A percentile compares a stretch with the other conserved stretches of the same genome.
phyloP scores from a whole-genome alignment of 371 early-diverging fungal species.

The Syncephalastrum contaminatum region DNA sequence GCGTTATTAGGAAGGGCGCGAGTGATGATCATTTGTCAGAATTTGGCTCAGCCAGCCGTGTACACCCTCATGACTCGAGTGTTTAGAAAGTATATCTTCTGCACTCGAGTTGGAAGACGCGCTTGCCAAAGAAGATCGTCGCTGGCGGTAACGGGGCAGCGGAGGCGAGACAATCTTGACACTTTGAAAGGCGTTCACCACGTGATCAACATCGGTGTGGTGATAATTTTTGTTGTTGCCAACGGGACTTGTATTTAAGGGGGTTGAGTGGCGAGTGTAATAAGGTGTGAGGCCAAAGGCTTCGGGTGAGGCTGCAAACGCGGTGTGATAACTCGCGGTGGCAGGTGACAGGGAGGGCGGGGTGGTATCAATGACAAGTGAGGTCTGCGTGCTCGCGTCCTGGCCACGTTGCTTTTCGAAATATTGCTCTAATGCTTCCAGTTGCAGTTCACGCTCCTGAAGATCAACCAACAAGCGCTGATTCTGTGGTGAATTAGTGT shows the following conservation, averaged over 20 bases:
- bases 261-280: too few relatives aligned
- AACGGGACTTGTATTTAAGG: neutral
- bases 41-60: too few relatives aligned
- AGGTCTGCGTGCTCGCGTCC: slow-evolving; percentile 16
- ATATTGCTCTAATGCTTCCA: slow-evolving; percentile 9
- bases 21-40: too few relatives aligned
- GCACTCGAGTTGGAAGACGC: too few relatives aligned
- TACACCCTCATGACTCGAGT: too few relatives aligned
- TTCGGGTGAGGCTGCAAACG: slow-evolving; percentile 21
- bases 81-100: too few relatives aligned
- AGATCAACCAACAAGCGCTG: slow-evolving; percentile 13
- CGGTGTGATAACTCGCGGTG: slow-evolving; percentile 7
- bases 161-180: slow-evolving; percentile 12
- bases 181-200: slow-evolving; percentile 15
- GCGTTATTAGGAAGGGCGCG: too few relatives aligned
- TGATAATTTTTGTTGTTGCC: neutral
- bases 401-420: slow-evolving; percentile 4
- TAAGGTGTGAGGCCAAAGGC: slow-evolving; percentile 14
- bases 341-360: neutral
- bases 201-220: slow-evolving; percentile 1
- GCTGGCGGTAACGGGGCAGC: too few relatives aligned
- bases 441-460: slow-evolving; percentile 7
- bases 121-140: too few relatives aligned
- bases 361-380: neutral
- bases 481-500: slow-evolving; percentile 10